Evolutionary conservation across 1,139 yeast genomes (phyloP).

Genomic region (Yamadazyma blattariae): DNA sequence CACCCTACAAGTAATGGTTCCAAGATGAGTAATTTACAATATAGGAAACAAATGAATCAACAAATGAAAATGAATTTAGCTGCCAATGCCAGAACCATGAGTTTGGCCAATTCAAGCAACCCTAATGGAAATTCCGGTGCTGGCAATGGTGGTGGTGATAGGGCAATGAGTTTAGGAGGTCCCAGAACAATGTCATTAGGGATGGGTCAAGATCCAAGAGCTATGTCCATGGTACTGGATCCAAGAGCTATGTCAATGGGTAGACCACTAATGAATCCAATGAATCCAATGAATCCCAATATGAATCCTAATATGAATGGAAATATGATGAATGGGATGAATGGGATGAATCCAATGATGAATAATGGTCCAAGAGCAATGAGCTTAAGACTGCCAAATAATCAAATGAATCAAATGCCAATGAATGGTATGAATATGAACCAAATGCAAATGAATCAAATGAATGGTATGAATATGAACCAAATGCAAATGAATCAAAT

Average conservation of each 20-base stretch:
- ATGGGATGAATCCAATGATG: too few species aligned
- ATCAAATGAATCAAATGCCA: too few species aligned
- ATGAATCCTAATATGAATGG: conserved; percentile 3
- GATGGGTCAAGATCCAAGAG: conserved; percentile 16
- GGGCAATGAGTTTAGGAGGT: conserved; percentile 13
- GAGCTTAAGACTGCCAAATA: conserved; percentile 5
- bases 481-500: background rate
- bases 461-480: too few species aligned
- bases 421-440: too few species aligned
- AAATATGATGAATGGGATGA: too few species aligned
- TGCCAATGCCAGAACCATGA: conserved; percentile 47
- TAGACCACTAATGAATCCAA: background rate
- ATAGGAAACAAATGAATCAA: conserved; percentile 66
- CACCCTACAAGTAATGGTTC: conserved; percentile 18
- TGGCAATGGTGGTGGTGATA: conserved; percentile 42
- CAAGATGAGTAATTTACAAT: conserved; percentile 49
- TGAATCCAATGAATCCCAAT: too few species aligned
- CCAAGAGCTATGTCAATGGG: conserved; percentile 15
- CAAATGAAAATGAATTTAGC: conserved; percentile 59
- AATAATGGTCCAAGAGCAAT: conserved; percentile 12
- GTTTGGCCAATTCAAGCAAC: conserved; percentile 37
- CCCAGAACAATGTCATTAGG: conserved; percentile 29
- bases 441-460: too few species aligned
- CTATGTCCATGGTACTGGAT: conserved; percentile 22
- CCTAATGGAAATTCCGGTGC: conserved; percentile 43